phyloP scores from a whole-genome alignment of 1,284 basidiomycete species.

The Mycena citricolor region DNA sequence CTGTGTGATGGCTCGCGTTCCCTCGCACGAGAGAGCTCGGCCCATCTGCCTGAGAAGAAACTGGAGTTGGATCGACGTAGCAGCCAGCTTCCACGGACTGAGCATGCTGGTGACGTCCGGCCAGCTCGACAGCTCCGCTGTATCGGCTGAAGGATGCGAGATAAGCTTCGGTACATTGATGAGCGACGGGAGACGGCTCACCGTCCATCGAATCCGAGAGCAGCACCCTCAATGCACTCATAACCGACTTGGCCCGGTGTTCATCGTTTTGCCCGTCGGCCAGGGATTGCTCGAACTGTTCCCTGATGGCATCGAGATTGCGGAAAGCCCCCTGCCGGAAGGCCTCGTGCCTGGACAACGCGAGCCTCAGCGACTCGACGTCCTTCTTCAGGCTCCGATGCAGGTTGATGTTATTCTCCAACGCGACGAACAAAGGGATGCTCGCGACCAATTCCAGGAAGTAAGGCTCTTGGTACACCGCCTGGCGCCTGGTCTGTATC shows the following conservation, averaged over 20 bases:
- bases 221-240: constrained; percentile 44
- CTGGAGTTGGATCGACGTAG: constrained; percentile 75
- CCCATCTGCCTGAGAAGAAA: constrained; percentile 72
- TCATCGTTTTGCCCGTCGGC: constrained; percentile 49
- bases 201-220: constrained; percentile 37
- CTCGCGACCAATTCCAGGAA: constrained; percentile 60
- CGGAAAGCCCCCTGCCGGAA: constrained; percentile 73
- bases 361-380: constrained; percentile 50
- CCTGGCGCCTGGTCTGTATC: constrained; percentile 62
- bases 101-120: constrained; percentile 60
- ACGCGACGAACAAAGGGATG: constrained; percentile 64
- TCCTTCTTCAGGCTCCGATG: constrained; percentile 47
- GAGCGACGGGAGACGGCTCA: constrained; percentile 20
- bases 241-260: constrained; percentile 59
- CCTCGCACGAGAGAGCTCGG: constrained; percentile 57
- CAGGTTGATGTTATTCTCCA: constrained; percentile 62
- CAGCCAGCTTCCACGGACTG: constrained; percentile 79
- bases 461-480: constrained; percentile 62
- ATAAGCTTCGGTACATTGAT: neutral
- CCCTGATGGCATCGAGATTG: constrained; percentile 65
- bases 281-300: constrained; percentile 64
- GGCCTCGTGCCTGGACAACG: constrained; percentile 56
- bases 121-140: constrained; percentile 58
- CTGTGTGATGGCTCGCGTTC: constrained; percentile 49
- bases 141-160: constrained; percentile 25